A percentile compares a stretch with the other conserved stretches of the same genome.
These are phyloP conservation scores for Alternaria sp. DNA, from an alignment of 2,329 filamentous ascomycete species.

Conservation along the genomic window DNA sequence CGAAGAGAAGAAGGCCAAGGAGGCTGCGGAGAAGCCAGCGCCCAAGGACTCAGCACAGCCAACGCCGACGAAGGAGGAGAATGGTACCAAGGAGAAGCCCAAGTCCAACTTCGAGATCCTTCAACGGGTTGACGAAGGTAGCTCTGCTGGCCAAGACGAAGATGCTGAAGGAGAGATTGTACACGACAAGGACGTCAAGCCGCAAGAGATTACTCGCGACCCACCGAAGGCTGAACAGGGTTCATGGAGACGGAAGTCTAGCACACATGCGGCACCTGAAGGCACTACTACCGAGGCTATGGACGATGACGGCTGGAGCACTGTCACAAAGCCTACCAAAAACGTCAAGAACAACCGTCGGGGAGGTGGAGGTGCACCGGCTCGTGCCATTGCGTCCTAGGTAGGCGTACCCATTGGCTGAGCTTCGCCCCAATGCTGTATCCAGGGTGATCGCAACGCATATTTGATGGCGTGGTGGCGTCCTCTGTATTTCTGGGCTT, in stretches of 20 bases:
- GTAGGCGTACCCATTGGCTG: slow-evolving; percentile 20
- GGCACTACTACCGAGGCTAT: slow-evolving; percentile 57
- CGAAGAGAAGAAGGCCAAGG: slow-evolving; percentile 67
- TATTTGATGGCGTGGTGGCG: slow-evolving; percentile 36
- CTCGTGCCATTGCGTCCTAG: slow-evolving; percentile 60
- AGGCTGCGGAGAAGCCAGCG: slow-evolving; percentile 64
- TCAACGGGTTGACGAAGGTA: slow-evolving; percentile 54
- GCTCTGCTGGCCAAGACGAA: slow-evolving; percentile 54
- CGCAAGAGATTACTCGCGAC: slow-evolving; percentile 63
- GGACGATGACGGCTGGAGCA: slow-evolving; percentile 64
- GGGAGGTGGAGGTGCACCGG: slow-evolving; percentile 49
- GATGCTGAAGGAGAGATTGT: slow-evolving; percentile 61
- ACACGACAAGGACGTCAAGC: slow-evolving; percentile 63
- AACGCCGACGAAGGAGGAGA: slow-evolving; percentile 46
- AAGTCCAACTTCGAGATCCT: slow-evolving; percentile 65
- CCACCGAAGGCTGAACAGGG: slow-evolving; percentile 51
- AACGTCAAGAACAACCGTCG: slow-evolving; percentile 50
- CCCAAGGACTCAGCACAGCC: slow-evolving; percentile 59
- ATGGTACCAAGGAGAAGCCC: slow-evolving; percentile 54
- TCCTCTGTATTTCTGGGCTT: slow-evolving; percentile 32
- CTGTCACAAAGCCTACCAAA: slow-evolving; percentile 59
- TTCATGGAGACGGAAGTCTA: slow-evolving; percentile 53
- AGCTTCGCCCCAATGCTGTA: slow-evolving; percentile 25
- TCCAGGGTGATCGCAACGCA: slow-evolving; percentile 42
- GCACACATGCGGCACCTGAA: slow-evolving; percentile 41